phyloP scores from a whole-genome alignment of 164 flowering plant genomes.

The Macadamia integrifolia region DNA sequence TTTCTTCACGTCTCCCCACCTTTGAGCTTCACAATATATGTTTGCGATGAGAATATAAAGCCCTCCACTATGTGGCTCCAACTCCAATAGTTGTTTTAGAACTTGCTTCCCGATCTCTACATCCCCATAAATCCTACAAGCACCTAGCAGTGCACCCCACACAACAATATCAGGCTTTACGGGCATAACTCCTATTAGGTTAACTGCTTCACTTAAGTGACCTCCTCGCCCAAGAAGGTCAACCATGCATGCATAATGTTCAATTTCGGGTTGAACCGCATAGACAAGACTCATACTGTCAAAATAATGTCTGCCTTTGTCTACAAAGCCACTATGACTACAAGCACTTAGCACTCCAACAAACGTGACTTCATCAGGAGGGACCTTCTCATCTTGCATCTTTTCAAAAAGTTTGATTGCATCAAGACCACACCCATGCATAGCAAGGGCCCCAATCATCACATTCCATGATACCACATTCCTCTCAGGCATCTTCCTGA shows the following conservation, averaged over 20 bases:
- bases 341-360: conserved; percentile 50
- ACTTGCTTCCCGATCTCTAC: conserved; percentile 29
- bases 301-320: conserved; percentile 33
- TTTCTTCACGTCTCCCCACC: conserved; percentile 45
- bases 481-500: conserved; percentile 26
- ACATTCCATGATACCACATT: conserved; percentile 52
- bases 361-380: conserved; percentile 51
- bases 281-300: conserved; percentile 26
- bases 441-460: conserved; percentile 45
- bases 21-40: conserved; percentile 37
- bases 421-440: conserved; percentile 35
- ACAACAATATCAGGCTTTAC: conserved; percentile 46
- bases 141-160: conserved; percentile 55
- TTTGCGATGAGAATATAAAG: conserved; percentile 48
- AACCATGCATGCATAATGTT: conserved; percentile 39
- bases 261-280: conserved; percentile 26
- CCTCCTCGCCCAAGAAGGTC: conserved; percentile 55
- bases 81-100: conserved; percentile 39
- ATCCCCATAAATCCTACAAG: conserved; percentile 43
- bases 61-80: conserved; percentile 34
- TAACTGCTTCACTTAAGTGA: conserved; percentile 31
- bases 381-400: conserved; percentile 31
- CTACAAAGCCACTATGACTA: conserved; percentile 45
- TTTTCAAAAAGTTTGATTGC: conserved; percentile 35
- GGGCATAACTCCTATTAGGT: conserved; percentile 40